A percentile compares a stretch with the other conserved stretches of the same genome.
Evolutionary conservation across 1,284 basidiomycete genomes (phyloP).

Genomic region (Moesziomyces antarcticus): DNA sequence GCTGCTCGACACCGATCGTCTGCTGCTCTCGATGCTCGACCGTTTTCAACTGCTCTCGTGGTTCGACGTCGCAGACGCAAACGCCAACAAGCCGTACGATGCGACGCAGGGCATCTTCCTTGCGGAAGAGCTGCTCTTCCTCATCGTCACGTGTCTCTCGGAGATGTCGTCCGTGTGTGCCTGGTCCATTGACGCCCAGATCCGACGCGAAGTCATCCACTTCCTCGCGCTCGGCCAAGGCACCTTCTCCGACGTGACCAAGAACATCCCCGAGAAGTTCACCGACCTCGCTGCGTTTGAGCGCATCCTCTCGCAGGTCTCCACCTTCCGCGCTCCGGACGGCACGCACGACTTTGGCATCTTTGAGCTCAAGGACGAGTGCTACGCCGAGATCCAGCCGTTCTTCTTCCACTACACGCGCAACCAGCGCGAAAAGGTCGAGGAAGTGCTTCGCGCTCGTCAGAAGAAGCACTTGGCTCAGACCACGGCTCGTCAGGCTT

Average conservation of each 20-base stretch:
- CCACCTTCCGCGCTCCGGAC: constrained; percentile 85
- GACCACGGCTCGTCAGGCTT: constrained; percentile 22
- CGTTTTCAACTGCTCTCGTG: constrained; percentile 84
- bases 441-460: constrained; percentile 74
- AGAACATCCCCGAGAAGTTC: constrained; percentile 88
- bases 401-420: constrained; percentile 96
- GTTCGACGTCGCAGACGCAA: constrained; percentile 73
- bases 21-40: constrained; percentile 87
- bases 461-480: constrained; percentile 38
- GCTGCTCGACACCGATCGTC: constrained; percentile 80
- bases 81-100: constrained; percentile 72
- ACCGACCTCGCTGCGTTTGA: constrained; percentile 88
- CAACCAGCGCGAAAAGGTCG: constrained; percentile 94
- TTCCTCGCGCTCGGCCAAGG: constrained; percentile 87
- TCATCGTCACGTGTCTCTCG: constrained; percentile 86
- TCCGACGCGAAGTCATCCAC: constrained; percentile 89
- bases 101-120: constrained; percentile 80
- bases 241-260: constrained; percentile 90
- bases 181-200: constrained; percentile 76
- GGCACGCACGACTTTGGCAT: constrained; percentile 80
- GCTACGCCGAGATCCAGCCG: constrained; percentile 88
- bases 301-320: constrained; percentile 80
- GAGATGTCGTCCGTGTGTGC: constrained; percentile 83
- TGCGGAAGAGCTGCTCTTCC: constrained; percentile 90
- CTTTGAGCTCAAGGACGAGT: constrained; percentile 87